These are phyloP conservation scores for Trametes sp. DNA, from an alignment of 1,284 basidiomycete species.

Conservation along the genomic window DNA sequence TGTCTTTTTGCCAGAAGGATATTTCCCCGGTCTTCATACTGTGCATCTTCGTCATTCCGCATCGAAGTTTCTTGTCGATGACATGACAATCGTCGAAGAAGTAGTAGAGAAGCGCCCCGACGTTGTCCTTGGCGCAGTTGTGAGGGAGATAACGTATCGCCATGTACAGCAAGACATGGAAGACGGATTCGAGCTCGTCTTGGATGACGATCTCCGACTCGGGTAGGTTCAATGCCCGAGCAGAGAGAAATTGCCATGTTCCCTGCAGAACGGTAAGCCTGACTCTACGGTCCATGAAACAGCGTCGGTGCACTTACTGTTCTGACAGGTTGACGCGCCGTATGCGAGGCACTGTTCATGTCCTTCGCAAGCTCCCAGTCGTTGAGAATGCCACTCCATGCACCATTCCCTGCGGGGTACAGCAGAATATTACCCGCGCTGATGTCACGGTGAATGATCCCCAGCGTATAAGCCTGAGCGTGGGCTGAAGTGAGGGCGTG, in stretches of 20 bases:
- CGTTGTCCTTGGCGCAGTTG: constrained; percentile 1
- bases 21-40: not conserved
- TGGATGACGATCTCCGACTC: not conserved
- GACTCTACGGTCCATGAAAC: too few relatives aligned
- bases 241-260: constrained; percentile 23
- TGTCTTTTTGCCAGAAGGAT: not conserved
- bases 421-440: constrained; percentile 26
- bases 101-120: constrained; percentile 5
- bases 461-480: constrained; percentile 6
- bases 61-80: not conserved
- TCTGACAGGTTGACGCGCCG: not conserved
- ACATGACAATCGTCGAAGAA: constrained; percentile 19
- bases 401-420: not conserved
- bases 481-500: constrained; percentile 11
- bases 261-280: constrained; percentile 8
- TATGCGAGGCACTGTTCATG: not conserved
- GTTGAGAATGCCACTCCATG: not conserved
- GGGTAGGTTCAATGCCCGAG: constrained; percentile 1
- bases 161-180: constrained; percentile 22
- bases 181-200: constrained; percentile 25
- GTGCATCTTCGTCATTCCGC: not conserved
- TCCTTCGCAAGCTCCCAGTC: constrained; percentile 23
- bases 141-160: constrained; percentile 13
- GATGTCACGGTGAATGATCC: constrained; percentile 22
- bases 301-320: not conserved